Percentiles rank a stretch among this genome's conserved stretches.
Evolutionary conservation across 1,284 basidiomycete species (phyloP).

Genomic region (Sutorius eximius): DNA sequence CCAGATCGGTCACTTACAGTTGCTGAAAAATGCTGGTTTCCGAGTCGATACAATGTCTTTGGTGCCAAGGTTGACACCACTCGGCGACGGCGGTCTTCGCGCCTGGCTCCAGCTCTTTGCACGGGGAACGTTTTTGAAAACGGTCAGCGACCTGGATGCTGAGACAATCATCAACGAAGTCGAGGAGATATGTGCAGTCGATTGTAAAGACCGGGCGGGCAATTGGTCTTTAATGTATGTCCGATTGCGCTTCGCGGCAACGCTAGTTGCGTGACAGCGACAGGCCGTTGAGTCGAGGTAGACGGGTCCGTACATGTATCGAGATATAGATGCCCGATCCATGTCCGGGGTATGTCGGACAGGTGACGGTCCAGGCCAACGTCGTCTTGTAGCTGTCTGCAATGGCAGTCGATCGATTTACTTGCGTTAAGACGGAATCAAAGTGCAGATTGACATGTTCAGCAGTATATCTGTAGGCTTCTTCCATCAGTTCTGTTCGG

Average conservation of each 20-base stretch:
- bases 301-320: slow-evolving; percentile 1
- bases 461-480: not conserved
- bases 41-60: slow-evolving; percentile 56
- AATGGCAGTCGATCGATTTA: slow-evolving; percentile 3
- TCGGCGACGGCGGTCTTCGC: slow-evolving; percentile 53
- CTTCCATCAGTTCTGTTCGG: not conserved
- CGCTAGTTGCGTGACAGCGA: slow-evolving; percentile 28
- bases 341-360: slow-evolving; percentile 4
- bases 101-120: slow-evolving; percentile 76
- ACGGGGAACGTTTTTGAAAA: slow-evolving; percentile 53
- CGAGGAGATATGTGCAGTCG: slow-evolving; percentile 54
- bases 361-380: slow-evolving; percentile 4
- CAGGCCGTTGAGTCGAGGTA: slow-evolving; percentile 7
- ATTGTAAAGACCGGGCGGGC: slow-evolving; percentile 57
- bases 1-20: slow-evolving; percentile 36
- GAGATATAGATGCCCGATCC: slow-evolving; percentile 2
- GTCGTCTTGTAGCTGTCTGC: not conserved
- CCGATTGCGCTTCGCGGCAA: slow-evolving; percentile 57
- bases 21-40: slow-evolving; percentile 59
- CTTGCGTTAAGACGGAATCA: slow-evolving; percentile 4
- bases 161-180: slow-evolving; percentile 65
- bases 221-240: slow-evolving; percentile 75
- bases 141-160: slow-evolving; percentile 54
- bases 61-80: slow-evolving; percentile 67
- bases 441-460: slow-evolving; percentile 3